Percentiles rank a stretch among this genome's conserved stretches.
Conservation (phyloP, 2,329 filamentous ascomycete species). For the Phaeomoniella chlamydospora region DNA sequence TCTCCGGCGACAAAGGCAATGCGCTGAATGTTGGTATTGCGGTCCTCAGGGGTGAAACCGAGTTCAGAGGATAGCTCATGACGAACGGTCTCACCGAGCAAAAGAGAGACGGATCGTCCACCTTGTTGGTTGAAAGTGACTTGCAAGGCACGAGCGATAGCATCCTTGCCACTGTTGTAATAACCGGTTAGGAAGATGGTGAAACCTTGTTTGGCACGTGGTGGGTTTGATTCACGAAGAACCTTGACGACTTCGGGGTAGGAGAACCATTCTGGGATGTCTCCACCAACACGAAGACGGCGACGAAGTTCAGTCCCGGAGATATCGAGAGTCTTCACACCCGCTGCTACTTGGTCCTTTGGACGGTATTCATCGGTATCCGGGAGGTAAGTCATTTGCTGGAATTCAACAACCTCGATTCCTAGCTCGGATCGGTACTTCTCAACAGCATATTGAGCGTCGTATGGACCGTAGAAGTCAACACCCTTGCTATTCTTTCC, state of each 20-base stretch:
- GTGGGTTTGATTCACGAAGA: slow-evolving; percentile 88
- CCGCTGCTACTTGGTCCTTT: slow-evolving; percentile 73
- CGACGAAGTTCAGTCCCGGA: slow-evolving; percentile 82
- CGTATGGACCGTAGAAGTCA: slow-evolving; percentile 97
- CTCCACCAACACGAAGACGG: slow-evolving; percentile 77
- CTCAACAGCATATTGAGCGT: slow-evolving; percentile 90
- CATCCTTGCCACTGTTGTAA: slow-evolving; percentile 93
- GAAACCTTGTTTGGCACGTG: slow-evolving; percentile 85
- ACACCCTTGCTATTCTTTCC: slow-evolving; percentile 96
- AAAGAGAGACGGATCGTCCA: slow-evolving; percentile 81
- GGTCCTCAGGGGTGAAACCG: slow-evolving; percentile 85
- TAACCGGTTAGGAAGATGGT: slow-evolving; percentile 96
- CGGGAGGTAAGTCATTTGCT: slow-evolving; percentile 98
- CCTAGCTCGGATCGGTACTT: slow-evolving; percentile 93
- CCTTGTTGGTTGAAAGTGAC: slow-evolving; percentile 97
- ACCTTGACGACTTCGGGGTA: slow-evolving; percentile 98
- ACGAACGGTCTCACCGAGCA: slow-evolving; percentile 91
- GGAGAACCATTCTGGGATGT: slow-evolving; percentile 98
- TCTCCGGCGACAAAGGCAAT: slow-evolving; percentile 95
- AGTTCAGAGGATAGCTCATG: slow-evolving; percentile 87
- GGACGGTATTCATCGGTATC: slow-evolving; percentile 95
- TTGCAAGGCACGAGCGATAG: slow-evolving; percentile 87
- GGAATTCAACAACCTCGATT: slow-evolving; percentile 98
- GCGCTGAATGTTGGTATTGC: slow-evolving; percentile 85
- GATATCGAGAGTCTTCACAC: slow-evolving; percentile 76